phyloP scores from a whole-genome alignment of 2,329 filamentous ascomycete genomes.

The Sclerotinia glacialis region DNA sequence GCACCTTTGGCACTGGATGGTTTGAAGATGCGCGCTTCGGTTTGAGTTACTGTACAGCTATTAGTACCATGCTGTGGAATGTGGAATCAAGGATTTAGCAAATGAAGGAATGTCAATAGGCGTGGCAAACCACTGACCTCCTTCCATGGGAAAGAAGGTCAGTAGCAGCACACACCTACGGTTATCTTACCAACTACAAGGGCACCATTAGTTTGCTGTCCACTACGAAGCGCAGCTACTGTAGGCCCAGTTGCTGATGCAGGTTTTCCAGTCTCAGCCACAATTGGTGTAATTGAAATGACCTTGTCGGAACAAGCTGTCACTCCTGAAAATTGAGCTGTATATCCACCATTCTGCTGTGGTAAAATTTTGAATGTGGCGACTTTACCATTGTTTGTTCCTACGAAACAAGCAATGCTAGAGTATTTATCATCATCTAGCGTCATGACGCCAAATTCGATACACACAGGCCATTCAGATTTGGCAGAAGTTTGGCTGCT shows the following conservation, averaged over 20 bases:
- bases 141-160: background rate
- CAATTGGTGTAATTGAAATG: conserved; percentile 75
- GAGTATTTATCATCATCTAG: conserved; percentile 94
- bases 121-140: background rate
- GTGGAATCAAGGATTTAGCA: no score
- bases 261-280: conserved; percentile 70
- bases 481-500: conserved; percentile 49
- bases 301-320: conserved; percentile 65
- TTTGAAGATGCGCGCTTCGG: conserved; percentile 81
- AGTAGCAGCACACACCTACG: background rate
- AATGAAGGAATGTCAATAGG: background rate
- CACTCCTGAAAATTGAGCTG: conserved; percentile 67
- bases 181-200: conserved; percentile 65
- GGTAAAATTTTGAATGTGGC: conserved; percentile 90
- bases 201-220: conserved; percentile 73
- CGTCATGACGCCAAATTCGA: conserved; percentile 93
- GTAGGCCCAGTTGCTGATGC: conserved; percentile 72
- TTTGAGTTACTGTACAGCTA: conserved; percentile 51
- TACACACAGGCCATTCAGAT: conserved; percentile 71
- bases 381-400: conserved; percentile 79
- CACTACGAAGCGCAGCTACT: conserved; percentile 74
- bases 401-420: conserved; percentile 88
- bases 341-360: conserved; percentile 64
- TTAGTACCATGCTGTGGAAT: conserved; percentile 23
- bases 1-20: conserved; percentile 86